Evolutionary conservation across 768 basidiomycete genomes (phyloP), one percentile per base, ranked within the genome.

Genomic region (Lactarius vividus): DNA sequence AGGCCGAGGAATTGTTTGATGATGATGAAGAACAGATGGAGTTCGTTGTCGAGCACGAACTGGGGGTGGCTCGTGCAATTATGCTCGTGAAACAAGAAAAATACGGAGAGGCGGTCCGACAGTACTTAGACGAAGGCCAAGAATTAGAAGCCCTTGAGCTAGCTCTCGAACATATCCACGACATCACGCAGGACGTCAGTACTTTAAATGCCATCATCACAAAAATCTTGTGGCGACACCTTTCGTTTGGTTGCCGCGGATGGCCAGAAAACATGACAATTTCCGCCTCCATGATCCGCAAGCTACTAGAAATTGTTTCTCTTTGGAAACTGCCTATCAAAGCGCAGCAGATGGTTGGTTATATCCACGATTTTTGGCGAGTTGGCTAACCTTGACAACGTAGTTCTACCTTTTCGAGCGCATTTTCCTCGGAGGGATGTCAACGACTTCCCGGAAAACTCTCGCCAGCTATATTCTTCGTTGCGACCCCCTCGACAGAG

Each of bases 21-120:
- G 74, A 79, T 0, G 82, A 88, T n/a, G 84, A 86, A 28, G 78
- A 79, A 26, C 66, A 86, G n/a, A 68, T 87, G n/a, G 80, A 82
- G 37, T 90, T 85, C 64, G 77, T 86, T n/a, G 82, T 86, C 61
- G 80, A 84, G 4, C 79, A 79, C 53, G 82, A 81, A 40, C 74
- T 89, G 5, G 83, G 85, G 68, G 65, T 77, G 9, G 80, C 83
- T 10, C 83, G 78, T 8, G 81, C 82, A 0, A 72, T 74, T 0
- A 67, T 88, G 9, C 75, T 87, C 16, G 77, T 78, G 39, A 73
- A 74, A 5, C 75, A 80, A 10, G 80, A 79, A 15, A 77, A 77
- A 66, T 78, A 74, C 56, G 62, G 68, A 1, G 83, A 87, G 37
- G 87, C 87, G 0, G 85, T 85, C 0, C 77, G 83, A 26, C 70